Base-by-base conservation (phyloP, 805 yeast species). In the Saturnispora gosingensis region DNA sequence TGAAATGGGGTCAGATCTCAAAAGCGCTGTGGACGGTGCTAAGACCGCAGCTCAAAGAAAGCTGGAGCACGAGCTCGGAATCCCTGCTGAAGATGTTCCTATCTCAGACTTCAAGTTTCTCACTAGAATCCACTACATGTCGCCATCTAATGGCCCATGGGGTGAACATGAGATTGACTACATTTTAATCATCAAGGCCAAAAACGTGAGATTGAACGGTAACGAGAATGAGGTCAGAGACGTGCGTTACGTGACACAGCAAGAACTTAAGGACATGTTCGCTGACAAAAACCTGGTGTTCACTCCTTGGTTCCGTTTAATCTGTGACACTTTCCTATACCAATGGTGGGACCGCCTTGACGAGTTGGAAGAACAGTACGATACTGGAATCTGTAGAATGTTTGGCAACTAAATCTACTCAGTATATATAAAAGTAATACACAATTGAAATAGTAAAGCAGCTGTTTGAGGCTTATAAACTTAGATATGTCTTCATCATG, bases 91-190 rank as follows among this genome's bases (percentile, higher is more conserved):
- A 51, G 80, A 83, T 51, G 76, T 75, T 5, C 87, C 91, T 5
- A 54, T 78, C 15, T 83, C 82, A 3, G 71, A 77, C 34, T 90
- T 91, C 72, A 78, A 85, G 55, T 93, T 82, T 67, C 73, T 93
- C 61, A 91, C 97, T 20, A 82, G 98, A 70, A 93, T 93, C 59
- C 99, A 93, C 69, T 93, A 93, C 71, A 85, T 83, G 75, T 89
- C 97, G 7, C 88, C 89, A 45, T 81, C 81, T 53, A 80, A 80
- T 58, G 87, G 82, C 22, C 62, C 67, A 30, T 91, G 98, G 98
- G 98, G 98, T 44, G 99, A 91, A 66, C 99, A 91, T 63, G 99
- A 91, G 70, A 85, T 93, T 58, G 99, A 93, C 69, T 93, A 93
- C 68, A 93, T 93, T 58, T 75, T 93, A 62, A 81, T 93, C 54